Evolutionary conservation across 192 early-diverging fungal genomes (phyloP).

Genomic region (Pilaira anomala): DNA sequence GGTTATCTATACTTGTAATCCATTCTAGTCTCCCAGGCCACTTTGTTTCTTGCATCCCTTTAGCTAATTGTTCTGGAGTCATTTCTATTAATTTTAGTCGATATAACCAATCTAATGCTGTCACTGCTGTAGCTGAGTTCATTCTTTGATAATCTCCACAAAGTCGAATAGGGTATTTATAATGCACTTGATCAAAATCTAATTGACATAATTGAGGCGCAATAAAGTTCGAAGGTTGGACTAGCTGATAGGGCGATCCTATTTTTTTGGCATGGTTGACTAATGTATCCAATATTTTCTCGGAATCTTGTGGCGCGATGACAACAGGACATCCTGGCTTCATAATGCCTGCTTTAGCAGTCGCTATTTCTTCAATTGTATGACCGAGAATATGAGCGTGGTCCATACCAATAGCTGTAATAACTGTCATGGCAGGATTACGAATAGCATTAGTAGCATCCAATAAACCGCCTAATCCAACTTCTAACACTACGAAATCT

Average conservation of each 20-base stretch:
- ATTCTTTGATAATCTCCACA: conserved; percentile 76
- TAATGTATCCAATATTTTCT: conserved; percentile 37
- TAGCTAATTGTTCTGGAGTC: conserved; percentile 44
- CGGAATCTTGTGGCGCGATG: conserved; percentile 53
- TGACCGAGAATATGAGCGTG: conserved; percentile 71
- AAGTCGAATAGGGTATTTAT: conserved; percentile 53
- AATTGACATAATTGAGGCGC: neutral
- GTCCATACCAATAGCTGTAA: conserved; percentile 72
- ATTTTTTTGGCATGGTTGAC: conserved; percentile 24
- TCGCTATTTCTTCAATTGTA: conserved; percentile 65
- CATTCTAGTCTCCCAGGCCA: conserved; percentile 89
- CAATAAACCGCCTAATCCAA: conserved; percentile 73
- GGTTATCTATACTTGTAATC: conserved; percentile 20
- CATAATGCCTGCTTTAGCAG: conserved; percentile 80
- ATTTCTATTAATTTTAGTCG: neutral
- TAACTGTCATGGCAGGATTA: conserved; percentile 42
- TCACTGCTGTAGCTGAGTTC: conserved; percentile 75
- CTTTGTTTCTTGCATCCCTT: conserved; percentile 62
- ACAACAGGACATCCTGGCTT: conserved; percentile 44
- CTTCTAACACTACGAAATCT: conserved; percentile 78
- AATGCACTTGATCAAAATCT: neutral
- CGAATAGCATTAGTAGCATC: conserved; percentile 84
- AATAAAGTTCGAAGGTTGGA: neutral
- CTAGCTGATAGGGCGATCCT: conserved; percentile 3
- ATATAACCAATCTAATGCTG: conserved; percentile 43